Evolutionary conservation across 495 filamentous ascomycete genomes (phyloP).

Genomic region (Cryomyces minteri): DNA sequence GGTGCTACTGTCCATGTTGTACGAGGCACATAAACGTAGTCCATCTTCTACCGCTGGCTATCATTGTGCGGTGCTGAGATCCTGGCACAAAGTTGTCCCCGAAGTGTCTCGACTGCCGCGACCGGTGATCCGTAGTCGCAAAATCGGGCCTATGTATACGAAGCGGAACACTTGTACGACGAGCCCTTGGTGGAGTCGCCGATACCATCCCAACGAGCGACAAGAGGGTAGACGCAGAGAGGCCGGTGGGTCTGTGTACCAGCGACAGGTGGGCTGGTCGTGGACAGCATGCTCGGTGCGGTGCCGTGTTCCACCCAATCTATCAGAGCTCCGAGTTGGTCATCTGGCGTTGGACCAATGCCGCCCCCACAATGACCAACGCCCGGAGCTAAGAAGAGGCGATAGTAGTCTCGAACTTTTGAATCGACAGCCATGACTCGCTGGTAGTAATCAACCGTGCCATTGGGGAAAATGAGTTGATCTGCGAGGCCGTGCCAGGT

Average conservation of each 20-base stretch:
- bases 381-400: constrained; percentile 13
- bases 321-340: constrained; percentile 6
- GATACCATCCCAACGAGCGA: neutral
- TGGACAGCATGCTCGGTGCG: constrained; percentile 6
- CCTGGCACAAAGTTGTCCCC: no score
- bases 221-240: constrained; percentile 8
- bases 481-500: constrained; percentile 24
- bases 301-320: constrained; percentile 15
- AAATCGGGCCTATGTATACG: no score
- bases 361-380: constrained; percentile 10
- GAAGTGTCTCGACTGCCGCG: no score
- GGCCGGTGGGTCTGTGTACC: neutral
- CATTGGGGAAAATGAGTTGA: constrained; percentile 10
- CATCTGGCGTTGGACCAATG: constrained; percentile 6
- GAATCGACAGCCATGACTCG: constrained; percentile 7
- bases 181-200: neutral
- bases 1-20: no score
- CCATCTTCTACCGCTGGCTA: no score
- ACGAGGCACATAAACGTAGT: no score
- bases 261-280: constrained; percentile 1
- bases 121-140: no score
- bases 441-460: constrained; percentile 11
- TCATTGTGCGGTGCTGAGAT: no score
- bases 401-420: constrained; percentile 8
- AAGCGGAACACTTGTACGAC: constrained; percentile 13